A percentile compares a stretch with the other conserved stretches of the same genome.
Conservation (phyloP, 1,284 basidiomycete species). For the Austroboletus rostrupii region DNA sequence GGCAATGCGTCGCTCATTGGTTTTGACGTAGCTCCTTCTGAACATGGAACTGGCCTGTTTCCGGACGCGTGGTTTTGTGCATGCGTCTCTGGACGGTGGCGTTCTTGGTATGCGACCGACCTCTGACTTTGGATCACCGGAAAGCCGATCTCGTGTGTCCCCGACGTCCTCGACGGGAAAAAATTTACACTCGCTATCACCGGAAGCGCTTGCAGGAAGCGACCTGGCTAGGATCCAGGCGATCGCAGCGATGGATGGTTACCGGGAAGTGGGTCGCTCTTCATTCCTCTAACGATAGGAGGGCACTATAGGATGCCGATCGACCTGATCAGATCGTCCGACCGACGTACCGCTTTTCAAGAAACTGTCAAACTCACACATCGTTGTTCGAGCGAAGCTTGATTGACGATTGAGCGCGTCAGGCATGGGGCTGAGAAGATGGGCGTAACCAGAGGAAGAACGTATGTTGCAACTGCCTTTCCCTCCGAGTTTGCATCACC, state of each 20-base stretch:
- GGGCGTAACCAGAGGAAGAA: conserved; percentile 93
- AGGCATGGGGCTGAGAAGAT: conserved; percentile 86
- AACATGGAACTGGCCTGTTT: conserved; percentile 84
- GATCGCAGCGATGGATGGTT: conserved; percentile 81
- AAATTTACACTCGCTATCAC: conserved; percentile 77
- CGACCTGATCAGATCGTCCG: conserved; percentile 58
- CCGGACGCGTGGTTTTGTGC: conserved; percentile 81
- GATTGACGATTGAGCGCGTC: conserved; percentile 86
- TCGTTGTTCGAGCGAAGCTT: conserved; percentile 89
- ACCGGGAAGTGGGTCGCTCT: conserved; percentile 64
- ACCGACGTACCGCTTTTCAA: conserved; percentile 85
- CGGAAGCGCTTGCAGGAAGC: conserved; percentile 88
- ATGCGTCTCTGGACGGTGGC: conserved; percentile 77
- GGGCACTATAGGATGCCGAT: conserved; percentile 3
- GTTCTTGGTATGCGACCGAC: conserved; percentile 84
- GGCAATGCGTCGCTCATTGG: too few species aligned
- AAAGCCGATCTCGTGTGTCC: conserved; percentile 69
- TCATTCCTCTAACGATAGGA: not conserved
- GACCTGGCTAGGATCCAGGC: conserved; percentile 86
- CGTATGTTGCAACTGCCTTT: conserved; percentile 52
- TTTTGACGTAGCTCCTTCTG: conserved; percentile 58
- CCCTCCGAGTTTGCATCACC: conserved; percentile 3
- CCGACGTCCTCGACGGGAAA: conserved; percentile 70
- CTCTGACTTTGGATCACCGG: conserved; percentile 82
- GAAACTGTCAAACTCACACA: conserved; percentile 85